phyloP scores from a whole-genome alignment of 768 basidiomycete species.

The Lentinula sp. region DNA sequence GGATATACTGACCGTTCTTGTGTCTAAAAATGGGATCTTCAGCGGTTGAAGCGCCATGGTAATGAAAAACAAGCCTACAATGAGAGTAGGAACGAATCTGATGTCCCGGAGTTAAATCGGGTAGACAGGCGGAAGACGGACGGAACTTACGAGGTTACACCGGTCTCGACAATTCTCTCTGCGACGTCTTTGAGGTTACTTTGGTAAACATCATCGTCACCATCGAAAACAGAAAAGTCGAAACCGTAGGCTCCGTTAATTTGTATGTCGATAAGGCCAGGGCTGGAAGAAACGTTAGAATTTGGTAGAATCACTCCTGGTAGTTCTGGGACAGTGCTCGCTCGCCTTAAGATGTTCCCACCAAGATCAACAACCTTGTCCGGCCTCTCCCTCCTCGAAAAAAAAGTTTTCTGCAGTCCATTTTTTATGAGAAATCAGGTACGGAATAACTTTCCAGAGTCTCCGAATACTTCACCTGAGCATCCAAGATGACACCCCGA shows the following conservation, averaged over 20 bases:
- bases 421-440: not conserved
- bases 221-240: conserved; percentile 80
- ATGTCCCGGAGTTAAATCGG: conserved; percentile 8
- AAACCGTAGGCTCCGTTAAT: conserved; percentile 88
- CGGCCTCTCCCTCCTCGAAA: conserved; percentile 53
- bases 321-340: conserved; percentile 1
- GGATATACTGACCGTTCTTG: conserved; percentile 75
- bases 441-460: not conserved
- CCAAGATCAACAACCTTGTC: conserved; percentile 58
- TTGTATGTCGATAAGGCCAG: conserved; percentile 83
- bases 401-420: conserved; percentile 60
- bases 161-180: conserved; percentile 77
- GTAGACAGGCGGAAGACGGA: conserved; percentile 13
- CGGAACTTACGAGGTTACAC: conserved; percentile 72
- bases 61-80: conserved; percentile 33
- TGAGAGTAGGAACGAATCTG: conserved; percentile 62
- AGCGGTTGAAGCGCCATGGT: not conserved
- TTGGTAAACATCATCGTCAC: conserved; percentile 61
- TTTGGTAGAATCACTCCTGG: not conserved
- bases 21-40: conserved; percentile 39
- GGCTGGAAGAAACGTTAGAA: conserved; percentile 34
- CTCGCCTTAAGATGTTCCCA: conserved; percentile 72
- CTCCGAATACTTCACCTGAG: conserved; percentile 43
- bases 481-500: conserved; percentile 68
- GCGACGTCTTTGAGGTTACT: conserved; percentile 66